These are phyloP conservation scores for Didymella segeticola DNA, from an alignment of 2,329 filamentous ascomycete species.

Conservation along the genomic window DNA sequence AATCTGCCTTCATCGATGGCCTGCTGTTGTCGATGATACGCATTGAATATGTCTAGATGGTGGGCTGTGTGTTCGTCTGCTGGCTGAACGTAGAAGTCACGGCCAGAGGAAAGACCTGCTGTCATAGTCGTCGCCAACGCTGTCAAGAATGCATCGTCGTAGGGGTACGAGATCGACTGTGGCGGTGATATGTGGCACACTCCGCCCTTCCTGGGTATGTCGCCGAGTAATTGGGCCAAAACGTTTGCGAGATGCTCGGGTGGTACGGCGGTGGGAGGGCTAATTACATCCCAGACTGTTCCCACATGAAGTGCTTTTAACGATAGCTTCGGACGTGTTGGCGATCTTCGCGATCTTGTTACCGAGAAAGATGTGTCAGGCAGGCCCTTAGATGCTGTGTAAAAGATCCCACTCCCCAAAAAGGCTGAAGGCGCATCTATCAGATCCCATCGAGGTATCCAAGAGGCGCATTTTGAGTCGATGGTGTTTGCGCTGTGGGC, in stretches of 20 bases:
- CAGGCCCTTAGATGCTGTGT: not conserved
- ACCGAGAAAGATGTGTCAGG: not conserved
- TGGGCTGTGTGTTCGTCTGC: not conserved
- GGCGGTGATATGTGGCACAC: not conserved
- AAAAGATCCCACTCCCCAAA: not conserved
- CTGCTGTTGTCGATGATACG: not conserved
- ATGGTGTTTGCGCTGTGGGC: not conserved
- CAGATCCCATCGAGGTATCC: constrained; percentile 7
- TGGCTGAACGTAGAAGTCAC: not conserved
- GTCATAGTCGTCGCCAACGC: not conserved
- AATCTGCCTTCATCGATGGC: not conserved
- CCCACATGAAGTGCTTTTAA: not conserved
- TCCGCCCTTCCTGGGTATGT: not conserved
- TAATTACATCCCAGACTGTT: not conserved
- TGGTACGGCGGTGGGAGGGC: not conserved
- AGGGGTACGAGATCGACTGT: not conserved
- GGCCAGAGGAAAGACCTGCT: not conserved
- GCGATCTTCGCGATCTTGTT: not conserved
- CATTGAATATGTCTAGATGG: not conserved
- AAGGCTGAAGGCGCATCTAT: not conserved
- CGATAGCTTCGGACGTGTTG: not conserved
- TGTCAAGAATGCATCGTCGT: not conserved
- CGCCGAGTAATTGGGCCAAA: not conserved
- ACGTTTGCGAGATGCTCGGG: not conserved
- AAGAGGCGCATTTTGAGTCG: not conserved